Percentiles rank a stretch among this genome's conserved stretches.
These are phyloP conservation scores for Colletotrichum paranaense DNA, from an alignment of 2,329 filamentous ascomycete genomes.

Conservation along the genomic window DNA sequence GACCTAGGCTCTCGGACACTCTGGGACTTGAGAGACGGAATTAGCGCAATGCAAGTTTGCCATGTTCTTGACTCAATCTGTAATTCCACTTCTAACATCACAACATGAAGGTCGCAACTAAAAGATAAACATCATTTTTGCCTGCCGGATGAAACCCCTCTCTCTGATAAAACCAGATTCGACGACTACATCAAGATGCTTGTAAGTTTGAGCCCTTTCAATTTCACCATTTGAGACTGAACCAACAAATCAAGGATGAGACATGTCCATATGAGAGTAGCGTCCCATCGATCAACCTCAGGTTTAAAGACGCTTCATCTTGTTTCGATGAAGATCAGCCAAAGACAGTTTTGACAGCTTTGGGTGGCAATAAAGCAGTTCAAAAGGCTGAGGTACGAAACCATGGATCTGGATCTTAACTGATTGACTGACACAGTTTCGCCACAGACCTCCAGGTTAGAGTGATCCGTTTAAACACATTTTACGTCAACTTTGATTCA, in stretches of 20 bases:
- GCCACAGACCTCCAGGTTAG: background rate
- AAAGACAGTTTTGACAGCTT: background rate
- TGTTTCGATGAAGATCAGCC: background rate
- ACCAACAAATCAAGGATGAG: background rate
- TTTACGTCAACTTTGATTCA: background rate
- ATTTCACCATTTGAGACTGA: background rate
- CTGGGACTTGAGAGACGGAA: background rate
- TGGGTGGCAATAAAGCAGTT: background rate
- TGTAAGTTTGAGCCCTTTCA: background rate
- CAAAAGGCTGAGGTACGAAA: background rate
- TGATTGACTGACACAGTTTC: background rate
- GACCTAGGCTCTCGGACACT: background rate
- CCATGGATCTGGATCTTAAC: background rate
- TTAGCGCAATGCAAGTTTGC: background rate
- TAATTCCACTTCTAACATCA: too few relatives aligned
- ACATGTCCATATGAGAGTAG: background rate
- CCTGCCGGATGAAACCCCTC: background rate
- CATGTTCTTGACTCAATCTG: background rate
- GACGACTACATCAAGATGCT: conserved; percentile 3
- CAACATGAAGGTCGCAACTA: too few relatives aligned
- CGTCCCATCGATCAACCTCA: background rate
- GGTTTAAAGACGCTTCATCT: background rate
- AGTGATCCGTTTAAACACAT: too few relatives aligned
- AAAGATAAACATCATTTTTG: conserved; percentile 5
- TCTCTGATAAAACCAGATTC: background rate